Evolutionary conservation across 306 rosid species (phyloP), one percentile per base, ranked within the genome.

Genomic region (Mimosa bimucronata): DNA sequence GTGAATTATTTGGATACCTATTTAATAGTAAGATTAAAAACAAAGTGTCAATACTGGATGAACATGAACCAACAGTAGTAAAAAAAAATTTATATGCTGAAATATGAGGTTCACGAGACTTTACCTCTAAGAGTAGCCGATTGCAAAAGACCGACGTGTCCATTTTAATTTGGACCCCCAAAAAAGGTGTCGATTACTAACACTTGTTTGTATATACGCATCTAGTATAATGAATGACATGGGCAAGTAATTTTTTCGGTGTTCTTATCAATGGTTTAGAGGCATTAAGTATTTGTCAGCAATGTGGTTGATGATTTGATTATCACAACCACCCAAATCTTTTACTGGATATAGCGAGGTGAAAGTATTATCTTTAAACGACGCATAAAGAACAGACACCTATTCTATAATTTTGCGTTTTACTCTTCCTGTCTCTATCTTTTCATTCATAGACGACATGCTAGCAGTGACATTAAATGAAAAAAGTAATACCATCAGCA

Each of bases 251-350:
- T n/a, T 9, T 42, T 28, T 45, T 45, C 50, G 48, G 15, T 58
- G 5, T 29, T 23, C 75, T 50, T 60, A 58, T 2, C 3, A 21
- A 21, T 52, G 66, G 40, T 21, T 40, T 46, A 28, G 38, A 58
- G 77, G 53, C 58, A 41, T 19, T 74, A 74, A 45, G 31, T 14
- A 50, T n/a, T 65, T 61, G 55, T 75, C 75, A 61, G 28, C 80
- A 48, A 37, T 23, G 34, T 14, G 0, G 55, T 52, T 62, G 73
- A 71, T 55, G 34, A 83, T 61, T 61, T 9, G 29, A 26, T 29
- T 37, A 11, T 69, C 23, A 29, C 42, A 48, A 37, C 69, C 8
- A 28, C 70, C 61, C 64, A 58, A 60, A 74, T 37, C 69, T 50
- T 50, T 46, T 66, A 50, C 61, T 75, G 44, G 46, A 70, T 83